Evolutionary conservation across 2,329 filamentous ascomycete species (phyloP).

Genomic region (Colletotrichum euphorbiae): DNA sequence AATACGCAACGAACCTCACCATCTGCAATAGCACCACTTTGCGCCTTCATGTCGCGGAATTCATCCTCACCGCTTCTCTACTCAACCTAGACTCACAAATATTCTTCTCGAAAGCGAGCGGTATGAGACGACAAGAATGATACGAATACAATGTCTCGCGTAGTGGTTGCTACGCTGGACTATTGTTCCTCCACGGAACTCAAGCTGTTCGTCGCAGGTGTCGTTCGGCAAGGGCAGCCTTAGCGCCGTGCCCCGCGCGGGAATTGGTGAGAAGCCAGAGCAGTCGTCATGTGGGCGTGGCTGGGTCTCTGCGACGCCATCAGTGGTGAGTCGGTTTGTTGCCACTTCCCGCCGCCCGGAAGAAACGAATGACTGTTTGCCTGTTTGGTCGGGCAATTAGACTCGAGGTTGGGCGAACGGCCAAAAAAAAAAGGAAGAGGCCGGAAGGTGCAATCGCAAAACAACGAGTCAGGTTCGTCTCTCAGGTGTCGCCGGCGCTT

Average conservation of each 20-base stretch:
- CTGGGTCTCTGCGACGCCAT: conserved; percentile 17
- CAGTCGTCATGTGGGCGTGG: conserved; percentile 24
- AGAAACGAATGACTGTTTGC: conserved; percentile 17
- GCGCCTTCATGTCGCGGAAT: conserved; percentile 13
- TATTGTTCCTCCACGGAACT: not conserved
- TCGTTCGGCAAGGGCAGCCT: conserved; percentile 30
- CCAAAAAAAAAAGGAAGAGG: not conserved
- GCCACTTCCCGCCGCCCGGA: conserved; percentile 10
- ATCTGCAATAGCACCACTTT: conserved; percentile 6
- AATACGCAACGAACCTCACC: conserved; percentile 27
- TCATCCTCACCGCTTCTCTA: conserved; percentile 31
- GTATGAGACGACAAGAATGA: conserved; percentile 11
- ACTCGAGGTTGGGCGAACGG: conserved; percentile 12
- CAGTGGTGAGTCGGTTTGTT: conserved; percentile 21
- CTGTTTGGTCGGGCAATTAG: conserved; percentile 9
- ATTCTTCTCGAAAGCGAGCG: not conserved
- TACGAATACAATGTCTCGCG: conserved; percentile 34
- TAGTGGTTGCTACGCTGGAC: conserved; percentile 39
- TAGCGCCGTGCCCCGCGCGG: conserved; percentile 32
- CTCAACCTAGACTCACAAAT: not conserved
- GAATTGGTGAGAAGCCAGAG: conserved; percentile 25
- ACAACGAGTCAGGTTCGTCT: conserved; percentile 26
- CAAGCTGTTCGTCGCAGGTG: conserved; percentile 6
- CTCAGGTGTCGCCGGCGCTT: conserved; percentile 22
- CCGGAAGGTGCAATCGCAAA: conserved; percentile 29